Conservation (phyloP, 257 asterid species). For the Buddleja alternifolia region DNA sequence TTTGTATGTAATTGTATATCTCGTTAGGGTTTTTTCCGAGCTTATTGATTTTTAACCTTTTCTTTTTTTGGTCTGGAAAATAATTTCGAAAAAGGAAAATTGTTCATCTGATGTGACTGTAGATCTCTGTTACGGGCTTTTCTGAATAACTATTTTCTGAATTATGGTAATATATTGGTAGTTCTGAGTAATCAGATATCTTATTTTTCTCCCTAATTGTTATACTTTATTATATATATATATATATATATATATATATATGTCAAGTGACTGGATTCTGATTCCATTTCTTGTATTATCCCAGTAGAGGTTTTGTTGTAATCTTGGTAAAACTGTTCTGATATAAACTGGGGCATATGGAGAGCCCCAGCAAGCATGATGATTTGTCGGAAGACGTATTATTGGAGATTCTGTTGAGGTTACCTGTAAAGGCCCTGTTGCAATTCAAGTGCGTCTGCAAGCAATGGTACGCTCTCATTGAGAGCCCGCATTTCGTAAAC, state of each 20-base stretch:
- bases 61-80: neutral
- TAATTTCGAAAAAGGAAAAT: neutral
- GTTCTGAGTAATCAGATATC: slow-evolving; percentile 2
- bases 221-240: neutral
- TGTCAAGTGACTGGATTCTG: neutral
- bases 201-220: neutral
- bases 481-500: slow-evolving; percentile 32
- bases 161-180: neutral
- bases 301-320: neutral
- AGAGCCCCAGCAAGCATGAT: slow-evolving; percentile 12
- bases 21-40: neutral
- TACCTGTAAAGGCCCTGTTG: slow-evolving; percentile 43
- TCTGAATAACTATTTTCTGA: too few relatives aligned
- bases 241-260: too few relatives aligned
- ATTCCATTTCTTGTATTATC: neutral
- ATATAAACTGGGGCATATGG: neutral
- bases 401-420: slow-evolving; percentile 42
- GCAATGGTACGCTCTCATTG: slow-evolving; percentile 44
- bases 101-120: neutral
- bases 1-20: neutral
- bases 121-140: too few relatives aligned
- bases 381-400: slow-evolving; percentile 41
- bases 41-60: neutral
- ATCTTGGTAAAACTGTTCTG: neutral
- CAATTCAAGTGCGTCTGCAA: slow-evolving; percentile 48